These are phyloP conservation scores for Toxoplasma gondii DNA, from an alignment of 169 alveolate species.

Conservation along the genomic window DNA sequence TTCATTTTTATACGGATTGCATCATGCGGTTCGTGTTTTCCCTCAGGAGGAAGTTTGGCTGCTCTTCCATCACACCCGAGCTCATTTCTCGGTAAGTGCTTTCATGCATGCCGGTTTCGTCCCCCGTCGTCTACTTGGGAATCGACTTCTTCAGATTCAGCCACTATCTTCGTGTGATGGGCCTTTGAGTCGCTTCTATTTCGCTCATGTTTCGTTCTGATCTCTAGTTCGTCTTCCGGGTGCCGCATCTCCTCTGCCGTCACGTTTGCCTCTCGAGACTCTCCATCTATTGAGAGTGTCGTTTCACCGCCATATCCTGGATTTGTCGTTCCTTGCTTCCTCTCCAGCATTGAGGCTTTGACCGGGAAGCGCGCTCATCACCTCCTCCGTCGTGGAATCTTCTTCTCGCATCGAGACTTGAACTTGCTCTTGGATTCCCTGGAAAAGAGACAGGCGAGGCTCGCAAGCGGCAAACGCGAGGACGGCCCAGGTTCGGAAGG, in stretches of 20 bases:
- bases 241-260: too few relatives aligned
- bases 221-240: too few relatives aligned
- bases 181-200: neutral
- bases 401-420: slow-evolving; percentile 98
- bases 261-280: too few relatives aligned
- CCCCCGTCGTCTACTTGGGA: neutral
- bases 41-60: slow-evolving; percentile 34
- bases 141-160: neutral
- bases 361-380: slow-evolving; percentile 83
- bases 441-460: slow-evolving; percentile 84
- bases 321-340: neutral
- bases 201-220: neutral
- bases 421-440: slow-evolving; percentile 91
- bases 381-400: slow-evolving; percentile 95
- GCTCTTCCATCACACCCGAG: slow-evolving; percentile 25
- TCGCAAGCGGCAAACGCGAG: neutral
- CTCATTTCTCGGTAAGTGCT: slow-evolving; percentile 15
- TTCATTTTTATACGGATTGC: too few relatives aligned
- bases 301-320: neutral
- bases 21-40: neutral
- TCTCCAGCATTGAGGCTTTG: slow-evolving; percentile 41
- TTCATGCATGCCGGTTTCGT: too few relatives aligned
- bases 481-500: neutral
- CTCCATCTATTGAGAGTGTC: neutral
- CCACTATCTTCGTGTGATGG: neutral